Percentiles rank a stretch among this genome's conserved stretches.
phyloP scores from a whole-genome alignment of 192 early-diverging fungal species.

The Podila minutissima region DNA sequence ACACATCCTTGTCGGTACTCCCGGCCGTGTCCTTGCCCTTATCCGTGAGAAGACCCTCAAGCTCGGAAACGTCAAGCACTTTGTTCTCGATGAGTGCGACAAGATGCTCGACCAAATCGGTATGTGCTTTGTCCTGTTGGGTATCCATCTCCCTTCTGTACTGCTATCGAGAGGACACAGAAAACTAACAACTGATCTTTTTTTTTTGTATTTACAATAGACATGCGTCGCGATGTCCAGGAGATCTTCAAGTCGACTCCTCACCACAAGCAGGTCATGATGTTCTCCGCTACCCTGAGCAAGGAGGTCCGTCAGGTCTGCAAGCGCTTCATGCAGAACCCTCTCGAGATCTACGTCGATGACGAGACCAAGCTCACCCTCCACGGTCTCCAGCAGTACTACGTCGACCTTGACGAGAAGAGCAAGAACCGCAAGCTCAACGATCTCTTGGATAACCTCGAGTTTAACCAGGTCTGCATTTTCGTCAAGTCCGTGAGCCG shows the following conservation, averaged over 20 bases:
- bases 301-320: conserved; percentile 93
- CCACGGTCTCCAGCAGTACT: conserved; percentile 97
- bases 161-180: not conserved
- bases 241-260: conserved; percentile 95
- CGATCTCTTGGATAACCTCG: conserved; percentile 90
- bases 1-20: conserved; percentile 97
- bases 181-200: not conserved
- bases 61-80: conserved; percentile 90
- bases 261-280: conserved; percentile 99
- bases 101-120: conserved; percentile 94
- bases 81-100: conserved; percentile 99
- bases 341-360: conserved; percentile 97
- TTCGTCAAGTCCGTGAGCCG: conserved; percentile 93
- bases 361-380: conserved; percentile 98
- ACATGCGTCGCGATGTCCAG: conserved; percentile 98
- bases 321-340: conserved; percentile 99
- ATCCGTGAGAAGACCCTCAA: conserved; percentile 88
- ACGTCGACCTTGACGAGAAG: conserved; percentile 82
- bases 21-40: conserved; percentile 91
- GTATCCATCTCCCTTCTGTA: not conserved
- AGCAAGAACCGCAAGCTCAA: conserved; percentile 96
- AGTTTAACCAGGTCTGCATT: conserved; percentile 99
- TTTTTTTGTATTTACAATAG: conserved; percentile 55
- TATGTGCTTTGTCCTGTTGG: conserved; percentile 55
- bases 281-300: conserved; percentile 96